A percentile compares a stretch with the other conserved stretches of the same genome.
These are phyloP conservation scores for Piromyces finnis DNA, from an alignment of 192 early-diverging fungal genomes.

Conservation along the genomic window DNA sequence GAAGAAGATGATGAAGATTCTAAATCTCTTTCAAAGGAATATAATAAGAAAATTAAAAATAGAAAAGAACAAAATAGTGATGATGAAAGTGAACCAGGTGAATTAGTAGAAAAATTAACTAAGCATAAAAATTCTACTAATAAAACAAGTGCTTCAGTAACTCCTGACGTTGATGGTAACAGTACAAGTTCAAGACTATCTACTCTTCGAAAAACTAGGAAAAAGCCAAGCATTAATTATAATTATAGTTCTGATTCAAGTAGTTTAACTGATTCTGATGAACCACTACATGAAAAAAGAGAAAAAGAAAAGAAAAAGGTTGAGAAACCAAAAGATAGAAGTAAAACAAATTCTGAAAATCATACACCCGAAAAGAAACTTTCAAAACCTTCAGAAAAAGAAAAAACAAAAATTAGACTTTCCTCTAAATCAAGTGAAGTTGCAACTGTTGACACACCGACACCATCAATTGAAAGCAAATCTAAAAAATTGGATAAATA, in stretches of 20 bases:
- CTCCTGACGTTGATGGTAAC: neutral
- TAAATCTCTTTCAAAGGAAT: neutral
- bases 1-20: neutral
- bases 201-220: neutral
- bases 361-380: neutral
- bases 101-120: neutral
- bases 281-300: neutral
- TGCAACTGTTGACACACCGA: neutral
- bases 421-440: neutral
- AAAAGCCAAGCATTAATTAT: neutral
- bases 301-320: neutral
- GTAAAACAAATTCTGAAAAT: neutral
- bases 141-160: neutral
- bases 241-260: neutral
- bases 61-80: neutral
- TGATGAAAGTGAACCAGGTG: neutral
- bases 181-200: neutral
- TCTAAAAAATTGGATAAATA: neutral
- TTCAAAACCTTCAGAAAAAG: neutral
- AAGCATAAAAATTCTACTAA: neutral
- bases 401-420: neutral
- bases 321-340: neutral
- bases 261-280: neutral
- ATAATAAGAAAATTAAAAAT: neutral
- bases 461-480: neutral